phyloP scores from a whole-genome alignment of 768 basidiomycete genomes.

The Ramaria rubella region DNA sequence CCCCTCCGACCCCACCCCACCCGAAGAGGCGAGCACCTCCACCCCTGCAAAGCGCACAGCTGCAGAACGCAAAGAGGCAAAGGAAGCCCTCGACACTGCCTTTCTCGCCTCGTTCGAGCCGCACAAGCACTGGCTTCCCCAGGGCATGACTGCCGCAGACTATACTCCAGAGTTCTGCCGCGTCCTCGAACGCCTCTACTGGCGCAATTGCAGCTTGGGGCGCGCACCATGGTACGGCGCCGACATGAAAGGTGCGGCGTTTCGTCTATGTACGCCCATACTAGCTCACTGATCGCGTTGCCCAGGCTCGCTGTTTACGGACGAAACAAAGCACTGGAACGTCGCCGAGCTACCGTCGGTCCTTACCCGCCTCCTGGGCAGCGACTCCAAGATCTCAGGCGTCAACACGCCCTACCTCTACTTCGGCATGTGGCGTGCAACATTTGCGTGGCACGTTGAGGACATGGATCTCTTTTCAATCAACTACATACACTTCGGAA shows the following conservation, averaged over 20 bases:
- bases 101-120: conserved; percentile 75
- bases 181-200: conserved; percentile 82
- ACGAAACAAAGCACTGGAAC: conserved; percentile 82
- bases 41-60: conserved; percentile 5
- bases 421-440: conserved; percentile 99
- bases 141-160: conserved; percentile 61
- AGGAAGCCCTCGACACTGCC: conserved; percentile 32
- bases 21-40: neutral
- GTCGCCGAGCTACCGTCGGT: conserved; percentile 88
- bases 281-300: neutral
- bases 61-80: conserved; percentile 28
- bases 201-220: conserved; percentile 85
- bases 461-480: conserved; percentile 99
- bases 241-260: conserved; percentile 76
- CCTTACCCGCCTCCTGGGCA: conserved; percentile 65
- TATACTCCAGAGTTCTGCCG: conserved; percentile 87
- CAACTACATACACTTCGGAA: conserved; percentile 98
- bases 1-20: neutral
- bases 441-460: conserved; percentile 99
- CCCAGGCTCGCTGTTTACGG: conserved; percentile 61
- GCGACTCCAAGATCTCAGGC: conserved; percentile 69
- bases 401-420: conserved; percentile 98
- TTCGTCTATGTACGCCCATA: neutral
- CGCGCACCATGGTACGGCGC: conserved; percentile 98
- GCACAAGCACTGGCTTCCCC: conserved; percentile 71